Conservation (phyloP, 2,329 filamentous ascomycete genomes). For the Diaporthe velutina region DNA sequence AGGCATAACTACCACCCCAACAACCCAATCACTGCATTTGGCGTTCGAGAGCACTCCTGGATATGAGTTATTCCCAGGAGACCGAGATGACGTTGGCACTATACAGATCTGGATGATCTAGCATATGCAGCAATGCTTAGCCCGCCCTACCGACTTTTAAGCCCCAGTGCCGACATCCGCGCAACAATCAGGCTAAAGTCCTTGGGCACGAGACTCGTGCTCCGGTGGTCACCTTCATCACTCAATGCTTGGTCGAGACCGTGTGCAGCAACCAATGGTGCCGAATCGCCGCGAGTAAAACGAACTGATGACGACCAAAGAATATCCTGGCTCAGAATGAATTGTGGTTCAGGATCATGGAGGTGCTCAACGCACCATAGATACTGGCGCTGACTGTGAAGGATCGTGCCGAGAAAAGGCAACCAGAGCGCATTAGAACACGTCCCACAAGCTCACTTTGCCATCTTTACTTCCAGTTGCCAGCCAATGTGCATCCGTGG, state of each 20-base stretch:
- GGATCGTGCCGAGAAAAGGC: not conserved
- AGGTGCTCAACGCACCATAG: not conserved
- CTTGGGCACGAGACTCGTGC: not conserved
- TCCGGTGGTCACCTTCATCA: not conserved
- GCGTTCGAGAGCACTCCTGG: not conserved
- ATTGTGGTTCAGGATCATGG: not conserved
- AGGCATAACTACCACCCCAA: not conserved
- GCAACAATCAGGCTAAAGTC: not conserved
- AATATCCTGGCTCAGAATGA: not conserved
- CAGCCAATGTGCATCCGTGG: constrained; percentile 85
- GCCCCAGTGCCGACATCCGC: constrained; percentile 11
- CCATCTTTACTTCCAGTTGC: constrained; percentile 94
- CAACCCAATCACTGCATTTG: not conserved
- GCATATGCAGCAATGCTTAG: constrained; percentile 24
- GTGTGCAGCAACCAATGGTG: not conserved
- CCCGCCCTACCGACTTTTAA: not conserved
- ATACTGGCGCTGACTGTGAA: not conserved
- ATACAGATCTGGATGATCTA: constrained; percentile 23
- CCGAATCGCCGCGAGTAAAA: not conserved
- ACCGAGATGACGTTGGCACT: constrained; percentile 11
- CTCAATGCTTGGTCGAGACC: not conserved
- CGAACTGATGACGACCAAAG: not conserved
- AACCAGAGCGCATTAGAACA: constrained; percentile 70
- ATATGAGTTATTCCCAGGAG: not conserved
- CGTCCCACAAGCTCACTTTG: constrained; percentile 94